Evolutionary conservation across 345 rosid species (phyloP).

Genomic region (Pugionium cornutum): DNA sequence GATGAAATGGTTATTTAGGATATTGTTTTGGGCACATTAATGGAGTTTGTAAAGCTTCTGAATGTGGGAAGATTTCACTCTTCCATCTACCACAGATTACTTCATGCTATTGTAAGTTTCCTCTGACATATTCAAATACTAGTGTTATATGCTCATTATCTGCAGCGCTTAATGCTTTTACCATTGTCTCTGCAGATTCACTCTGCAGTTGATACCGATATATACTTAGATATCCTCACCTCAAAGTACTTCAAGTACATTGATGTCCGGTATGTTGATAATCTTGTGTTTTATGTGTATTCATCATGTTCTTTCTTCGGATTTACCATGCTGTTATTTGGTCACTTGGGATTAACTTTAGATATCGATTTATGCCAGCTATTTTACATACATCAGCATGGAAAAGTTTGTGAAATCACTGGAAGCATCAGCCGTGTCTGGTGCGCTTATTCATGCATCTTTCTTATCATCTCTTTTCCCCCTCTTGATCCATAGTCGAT

Average conservation of each 20-base stretch:
- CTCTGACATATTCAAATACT: neutral
- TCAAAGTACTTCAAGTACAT: constrained; percentile 74
- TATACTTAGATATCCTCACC: constrained; percentile 52
- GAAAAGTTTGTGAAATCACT: constrained; percentile 60
- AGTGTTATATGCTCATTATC: neutral
- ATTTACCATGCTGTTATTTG: neutral
- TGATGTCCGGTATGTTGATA: constrained; percentile 65
- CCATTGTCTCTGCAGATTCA: constrained; percentile 50
- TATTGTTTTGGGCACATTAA: constrained; percentile 69
- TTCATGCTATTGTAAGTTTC: constrained; percentile 63
- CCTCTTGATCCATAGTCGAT: constrained; percentile 6
- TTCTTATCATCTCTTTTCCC: neutral
- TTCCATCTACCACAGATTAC: constrained; percentile 65
- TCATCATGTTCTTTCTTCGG: neutral
- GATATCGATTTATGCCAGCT: constrained; percentile 42
- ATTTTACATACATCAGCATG: constrained; percentile 77
- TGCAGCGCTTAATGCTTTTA: neutral
- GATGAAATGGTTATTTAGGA: constrained; percentile 49
- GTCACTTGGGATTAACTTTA: constrained; percentile 13
- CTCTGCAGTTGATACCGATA: constrained; percentile 45
- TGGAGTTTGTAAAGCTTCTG: constrained; percentile 78
- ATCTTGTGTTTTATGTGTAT: neutral
- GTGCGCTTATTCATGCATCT: constrained; percentile 37
- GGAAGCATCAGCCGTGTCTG: constrained; percentile 45
- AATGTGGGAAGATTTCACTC: constrained; percentile 72